phyloP scores from a whole-genome alignment of 306 rosid genomes.

The Benincasa hispida region DNA sequence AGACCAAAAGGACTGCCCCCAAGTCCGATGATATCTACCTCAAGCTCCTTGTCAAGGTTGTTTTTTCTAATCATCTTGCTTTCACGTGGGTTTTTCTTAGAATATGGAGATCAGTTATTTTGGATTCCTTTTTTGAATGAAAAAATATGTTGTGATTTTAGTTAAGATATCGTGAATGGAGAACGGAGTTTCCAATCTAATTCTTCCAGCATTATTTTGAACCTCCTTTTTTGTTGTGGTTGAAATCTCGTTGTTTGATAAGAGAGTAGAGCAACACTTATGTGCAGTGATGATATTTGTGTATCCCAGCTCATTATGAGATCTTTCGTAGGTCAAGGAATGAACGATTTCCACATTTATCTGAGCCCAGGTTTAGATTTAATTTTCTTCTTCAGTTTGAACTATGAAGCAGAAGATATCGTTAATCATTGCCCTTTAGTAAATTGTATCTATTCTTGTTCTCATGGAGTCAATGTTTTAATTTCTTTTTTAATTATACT shows the following conservation, averaged over 20 bases:
- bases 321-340: conserved; percentile 30
- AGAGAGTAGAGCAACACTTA: background rate
- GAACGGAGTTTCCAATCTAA: background rate
- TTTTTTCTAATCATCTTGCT: background rate
- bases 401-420: background rate
- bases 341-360: conserved; percentile 14
- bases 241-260: no score
- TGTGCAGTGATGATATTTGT: conserved; percentile 28
- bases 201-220: background rate
- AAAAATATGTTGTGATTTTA: no score
- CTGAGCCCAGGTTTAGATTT: background rate
- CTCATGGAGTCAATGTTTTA: background rate
- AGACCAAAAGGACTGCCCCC: conserved; percentile 55
- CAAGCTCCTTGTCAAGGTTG: conserved; percentile 63
- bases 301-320: conserved; percentile 50
- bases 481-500: background rate
- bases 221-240: background rate
- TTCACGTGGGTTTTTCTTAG: background rate
- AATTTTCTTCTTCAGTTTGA: background rate
- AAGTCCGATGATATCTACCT: conserved; percentile 68
- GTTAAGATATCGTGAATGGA: background rate
- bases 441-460: no score
- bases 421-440: background rate
- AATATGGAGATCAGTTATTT: background rate
- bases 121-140: background rate